Base-by-base conservation (phyloP, 1,139 yeast genomes). In the Saccharomyces hybrid region DNA sequence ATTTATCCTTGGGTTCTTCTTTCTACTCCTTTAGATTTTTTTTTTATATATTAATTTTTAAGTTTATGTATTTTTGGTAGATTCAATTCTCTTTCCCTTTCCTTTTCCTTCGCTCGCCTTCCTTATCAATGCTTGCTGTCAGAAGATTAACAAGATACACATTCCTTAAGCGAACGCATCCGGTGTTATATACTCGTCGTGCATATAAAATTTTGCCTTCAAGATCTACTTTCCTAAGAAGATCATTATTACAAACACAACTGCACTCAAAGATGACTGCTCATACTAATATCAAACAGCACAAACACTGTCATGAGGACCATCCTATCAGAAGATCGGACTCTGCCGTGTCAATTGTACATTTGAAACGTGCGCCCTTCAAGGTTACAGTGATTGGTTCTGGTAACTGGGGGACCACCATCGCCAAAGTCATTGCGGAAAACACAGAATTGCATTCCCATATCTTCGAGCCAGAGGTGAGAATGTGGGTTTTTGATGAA, bases 401-500 rank as follows among this genome's bases (percentile, higher is more conserved):
- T 11, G 91, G 91, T 64, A 85, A 85, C 70, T 85, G 91, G 96
- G 98, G 98, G 56, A 88, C 96, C 47, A 90, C 96, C 4, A 89
- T 90, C 55, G 96, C 97, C 61, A 90, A 91, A 73, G 84, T 90
- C 53, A 84, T 89, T 41, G 91, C 96, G 41, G 97, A 91, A 72
- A 89, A 89, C 73, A 76, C 90, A 50, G 76, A 76, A 42, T 84
- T 79, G 62, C 79, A 85, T 72, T 82, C 89, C 14, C 76, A 80
- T 47, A 72, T 87, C 60, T 90, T 91, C 69, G 79, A 80, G 53
- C 72, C 75, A 55, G 74, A 79, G 52, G 96, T 90, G 49, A 81
- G 82, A 64, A 90, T 91, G 97, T 90, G 98, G 97, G 97, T 90
- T 27, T 87, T 77, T 66, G 90, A 91, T 71, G 98, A 91, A 73